Evolutionary conservation across 768 basidiomycete species (phyloP).

Genomic region (Mycena rebaudengoi): DNA sequence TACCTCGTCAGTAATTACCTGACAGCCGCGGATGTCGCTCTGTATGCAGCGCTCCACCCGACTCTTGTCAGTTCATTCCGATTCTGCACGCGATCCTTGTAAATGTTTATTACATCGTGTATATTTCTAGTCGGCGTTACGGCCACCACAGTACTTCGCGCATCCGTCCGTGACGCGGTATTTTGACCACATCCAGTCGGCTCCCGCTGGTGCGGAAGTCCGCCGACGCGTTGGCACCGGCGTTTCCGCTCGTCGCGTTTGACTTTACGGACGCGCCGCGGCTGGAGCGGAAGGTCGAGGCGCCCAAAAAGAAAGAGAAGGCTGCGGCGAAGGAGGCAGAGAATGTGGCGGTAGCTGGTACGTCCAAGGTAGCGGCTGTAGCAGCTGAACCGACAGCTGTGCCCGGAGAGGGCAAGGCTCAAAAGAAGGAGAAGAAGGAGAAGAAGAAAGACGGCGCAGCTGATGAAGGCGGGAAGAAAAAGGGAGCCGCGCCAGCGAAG

Average conservation of each 20-base stretch:
- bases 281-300: slow-evolving; percentile 74
- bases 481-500: slow-evolving; percentile 50
- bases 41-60: slow-evolving; percentile 91
- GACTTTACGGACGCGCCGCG: slow-evolving; percentile 82
- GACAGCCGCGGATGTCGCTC: slow-evolving; percentile 89
- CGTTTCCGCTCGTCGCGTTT: slow-evolving; percentile 67
- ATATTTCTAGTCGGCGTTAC: slow-evolving; percentile 70
- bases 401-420: slow-evolving; percentile 41
- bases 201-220: slow-evolving; percentile 67
- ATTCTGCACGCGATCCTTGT: neutral
- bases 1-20: slow-evolving; percentile 87
- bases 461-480: slow-evolving; percentile 49
- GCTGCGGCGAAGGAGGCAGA: slow-evolving; percentile 39
- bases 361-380: slow-evolving; percentile 34
- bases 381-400: slow-evolving; percentile 22
- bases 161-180: slow-evolving; percentile 89
- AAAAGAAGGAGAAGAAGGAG: slow-evolving; percentile 68
- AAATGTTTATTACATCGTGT: neutral
- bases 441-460: slow-evolving; percentile 58
- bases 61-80: slow-evolving; percentile 67
- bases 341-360: slow-evolving; percentile 33
- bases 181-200: slow-evolving; percentile 93
- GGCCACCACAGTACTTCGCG: slow-evolving; percentile 77
- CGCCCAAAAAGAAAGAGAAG: slow-evolving; percentile 84
- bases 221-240: slow-evolving; percentile 56